These are phyloP conservation scores for Chaetomiaceae sp. DNA, from an alignment of 2,329 filamentous ascomycete genomes.

Conservation along the genomic window DNA sequence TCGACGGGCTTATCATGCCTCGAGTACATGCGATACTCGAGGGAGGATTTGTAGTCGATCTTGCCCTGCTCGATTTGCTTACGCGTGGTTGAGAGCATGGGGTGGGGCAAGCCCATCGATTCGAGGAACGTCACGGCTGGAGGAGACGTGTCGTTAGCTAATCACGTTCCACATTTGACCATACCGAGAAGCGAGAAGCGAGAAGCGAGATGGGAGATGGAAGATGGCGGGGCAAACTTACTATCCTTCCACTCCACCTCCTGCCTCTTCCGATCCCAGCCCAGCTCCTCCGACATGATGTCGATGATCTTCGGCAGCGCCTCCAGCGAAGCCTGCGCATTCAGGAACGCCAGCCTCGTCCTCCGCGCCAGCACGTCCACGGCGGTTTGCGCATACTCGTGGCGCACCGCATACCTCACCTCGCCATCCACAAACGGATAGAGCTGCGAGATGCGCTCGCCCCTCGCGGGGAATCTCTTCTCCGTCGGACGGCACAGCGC, in stretches of 20 bases:
- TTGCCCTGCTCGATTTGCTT: slow-evolving; percentile 58
- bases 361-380: slow-evolving; percentile 82
- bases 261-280: slow-evolving; percentile 70
- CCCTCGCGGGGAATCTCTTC: slow-evolving; percentile 75
- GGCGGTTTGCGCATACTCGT: slow-evolving; percentile 89
- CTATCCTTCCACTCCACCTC: slow-evolving; percentile 77
- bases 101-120: slow-evolving; percentile 61
- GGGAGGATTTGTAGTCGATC: slow-evolving; percentile 52
- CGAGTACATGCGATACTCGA: slow-evolving; percentile 60
- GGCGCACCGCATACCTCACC: slow-evolving; percentile 77
- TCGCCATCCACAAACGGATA: slow-evolving; percentile 94
- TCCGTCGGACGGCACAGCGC: slow-evolving; percentile 73
- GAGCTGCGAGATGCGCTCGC: slow-evolving; percentile 70
- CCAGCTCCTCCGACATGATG: slow-evolving; percentile 78
- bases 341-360: slow-evolving; percentile 82
- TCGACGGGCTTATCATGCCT: slow-evolving; percentile 51
- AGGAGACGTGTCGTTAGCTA: no score
- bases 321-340: slow-evolving; percentile 85
- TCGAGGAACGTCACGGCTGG: slow-evolving; percentile 56
- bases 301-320: slow-evolving; percentile 82
- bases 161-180: no score
- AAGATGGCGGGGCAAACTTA: slow-evolving; percentile 35
- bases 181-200: no score
- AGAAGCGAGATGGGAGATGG: not conserved
- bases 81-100: slow-evolving; percentile 54